phyloP scores from a whole-genome alignment of 1,139 yeast genomes.

The Magnusiomyces fungicola region DNA sequence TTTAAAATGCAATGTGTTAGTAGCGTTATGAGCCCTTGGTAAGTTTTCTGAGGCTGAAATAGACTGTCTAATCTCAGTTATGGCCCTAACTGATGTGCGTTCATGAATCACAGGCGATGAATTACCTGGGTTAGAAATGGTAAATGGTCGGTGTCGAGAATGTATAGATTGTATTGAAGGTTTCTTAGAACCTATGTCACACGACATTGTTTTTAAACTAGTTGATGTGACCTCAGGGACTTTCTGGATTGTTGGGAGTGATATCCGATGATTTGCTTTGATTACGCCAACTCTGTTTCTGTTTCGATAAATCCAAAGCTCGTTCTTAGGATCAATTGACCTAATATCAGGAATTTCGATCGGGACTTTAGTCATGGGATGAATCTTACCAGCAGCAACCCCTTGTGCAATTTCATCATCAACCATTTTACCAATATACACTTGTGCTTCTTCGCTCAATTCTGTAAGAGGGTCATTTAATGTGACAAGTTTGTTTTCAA shows the following conservation, averaged over 20 bases:
- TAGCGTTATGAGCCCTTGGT: too few relatives aligned
- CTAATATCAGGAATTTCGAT: neutral
- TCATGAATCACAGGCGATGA: too few relatives aligned
- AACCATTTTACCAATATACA: slow-evolving; percentile 55
- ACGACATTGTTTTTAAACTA: too few relatives aligned
- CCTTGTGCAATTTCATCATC: slow-evolving; percentile 42
- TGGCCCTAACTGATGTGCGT: too few relatives aligned
- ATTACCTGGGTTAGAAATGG: too few relatives aligned
- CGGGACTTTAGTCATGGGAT: slow-evolving; percentile 52
- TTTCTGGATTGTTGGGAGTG: neutral
- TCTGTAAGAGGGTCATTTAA: slow-evolving; percentile 47
- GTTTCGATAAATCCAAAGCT: neutral
- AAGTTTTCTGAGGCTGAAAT: too few relatives aligned
- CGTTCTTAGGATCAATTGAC: neutral
- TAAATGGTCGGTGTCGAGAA: too few relatives aligned
- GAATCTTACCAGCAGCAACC: slow-evolving; percentile 58
- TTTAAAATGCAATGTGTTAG: too few relatives aligned
- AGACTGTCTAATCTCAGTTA: too few relatives aligned
- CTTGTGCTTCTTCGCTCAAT: slow-evolving; percentile 36
- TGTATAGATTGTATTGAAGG: too few relatives aligned
- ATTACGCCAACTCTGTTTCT: neutral
- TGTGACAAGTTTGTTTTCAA: slow-evolving; percentile 41
- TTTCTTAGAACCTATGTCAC: too few relatives aligned
- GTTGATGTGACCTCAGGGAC: neutral
- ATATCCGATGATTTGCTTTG: neutral